Evolutionary conservation across 2,329 filamentous ascomycete genomes (phyloP).

Genomic region (Trichoderma sp.): DNA sequence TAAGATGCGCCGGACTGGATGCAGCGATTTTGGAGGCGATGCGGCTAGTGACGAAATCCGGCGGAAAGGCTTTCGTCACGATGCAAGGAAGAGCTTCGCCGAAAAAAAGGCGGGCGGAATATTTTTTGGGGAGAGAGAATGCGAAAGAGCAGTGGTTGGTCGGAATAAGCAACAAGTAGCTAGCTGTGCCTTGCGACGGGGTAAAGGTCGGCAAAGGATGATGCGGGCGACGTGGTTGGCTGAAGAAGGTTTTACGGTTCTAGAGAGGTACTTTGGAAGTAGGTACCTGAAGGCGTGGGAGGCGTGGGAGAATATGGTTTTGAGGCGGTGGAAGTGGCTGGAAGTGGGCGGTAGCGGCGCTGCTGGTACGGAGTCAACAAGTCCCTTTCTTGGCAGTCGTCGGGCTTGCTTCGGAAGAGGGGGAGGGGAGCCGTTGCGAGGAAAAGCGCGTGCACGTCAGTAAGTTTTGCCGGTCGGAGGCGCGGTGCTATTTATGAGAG

Average conservation of each 20-base stretch:
- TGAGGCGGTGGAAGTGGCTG: too few relatives aligned
- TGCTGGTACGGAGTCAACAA: not conserved
- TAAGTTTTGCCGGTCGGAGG: slow-evolving; percentile 43
- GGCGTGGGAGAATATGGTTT: too few relatives aligned
- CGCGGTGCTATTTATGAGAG: slow-evolving; percentile 48
- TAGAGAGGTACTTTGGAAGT: not conserved
- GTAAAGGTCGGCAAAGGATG: slow-evolving; percentile 11
- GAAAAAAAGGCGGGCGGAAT: slow-evolving; percentile 6
- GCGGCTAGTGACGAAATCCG: slow-evolving; percentile 10
- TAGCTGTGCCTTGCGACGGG: slow-evolving; percentile 3
- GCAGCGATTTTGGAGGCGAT: not conserved
- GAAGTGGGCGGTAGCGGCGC: not conserved
- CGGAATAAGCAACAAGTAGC: slow-evolving; percentile 11
- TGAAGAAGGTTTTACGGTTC: not conserved
- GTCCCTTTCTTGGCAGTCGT: not conserved
- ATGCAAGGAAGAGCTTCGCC: slow-evolving; percentile 11
- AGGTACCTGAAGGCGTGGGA: not conserved
- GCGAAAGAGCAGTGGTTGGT: slow-evolving; percentile 20
- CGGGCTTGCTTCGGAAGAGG: slow-evolving; percentile 14
- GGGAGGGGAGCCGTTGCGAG: slow-evolving; percentile 36
- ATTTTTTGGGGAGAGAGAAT: slow-evolving; percentile 14
- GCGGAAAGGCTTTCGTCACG: slow-evolving; percentile 15
- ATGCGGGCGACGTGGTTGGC: slow-evolving; percentile 18
- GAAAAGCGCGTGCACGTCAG: slow-evolving; percentile 48
- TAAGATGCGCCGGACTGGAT: not conserved